Conservation (phyloP, 192 early-diverging fungal species). For the Coemansia sp. region DNA sequence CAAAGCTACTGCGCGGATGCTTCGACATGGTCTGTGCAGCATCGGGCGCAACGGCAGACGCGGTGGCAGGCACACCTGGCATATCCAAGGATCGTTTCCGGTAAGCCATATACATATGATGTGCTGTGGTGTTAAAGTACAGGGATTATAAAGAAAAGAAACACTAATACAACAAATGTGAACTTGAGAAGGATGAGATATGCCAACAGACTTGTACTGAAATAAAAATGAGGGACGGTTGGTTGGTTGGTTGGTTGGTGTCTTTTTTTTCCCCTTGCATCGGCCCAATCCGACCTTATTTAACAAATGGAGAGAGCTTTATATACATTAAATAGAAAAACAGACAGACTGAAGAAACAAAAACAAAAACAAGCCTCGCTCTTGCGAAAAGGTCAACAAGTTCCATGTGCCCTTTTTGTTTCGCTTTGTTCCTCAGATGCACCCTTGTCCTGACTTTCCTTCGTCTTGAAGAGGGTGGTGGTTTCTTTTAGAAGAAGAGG, state of each 20-base stretch:
- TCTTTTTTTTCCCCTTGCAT: not conserved
- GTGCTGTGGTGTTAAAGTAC: not conserved
- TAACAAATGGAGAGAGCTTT: not conserved
- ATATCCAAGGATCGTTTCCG: slow-evolving; percentile 52
- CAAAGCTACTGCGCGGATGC: slow-evolving; percentile 35
- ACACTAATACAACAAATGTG: slow-evolving; percentile 11
- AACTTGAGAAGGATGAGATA: slow-evolving; percentile 2
- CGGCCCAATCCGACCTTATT: slow-evolving; percentile 5
- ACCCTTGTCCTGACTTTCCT: slow-evolving; percentile 8
- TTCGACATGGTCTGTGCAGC: slow-evolving; percentile 20
- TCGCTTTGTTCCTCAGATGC: not conserved
- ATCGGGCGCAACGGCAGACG: slow-evolving; percentile 9
- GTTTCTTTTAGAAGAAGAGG: slow-evolving; percentile 7
- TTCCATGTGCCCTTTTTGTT: slow-evolving; percentile 1
- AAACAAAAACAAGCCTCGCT: slow-evolving; percentile 10
- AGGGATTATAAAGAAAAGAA: slow-evolving; percentile 9
- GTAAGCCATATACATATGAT: slow-evolving; percentile 48
- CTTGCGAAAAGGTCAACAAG: slow-evolving; percentile 8
- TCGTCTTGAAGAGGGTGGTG: slow-evolving; percentile 4
- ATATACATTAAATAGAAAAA: too few relatives aligned
- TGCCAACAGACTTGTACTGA: not conserved
- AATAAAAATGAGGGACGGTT: slow-evolving; percentile 5
- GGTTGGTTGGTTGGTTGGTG: too few relatives aligned
- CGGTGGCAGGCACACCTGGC: slow-evolving; percentile 11
- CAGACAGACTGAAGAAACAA: not conserved